These are phyloP conservation scores for Neonothopanus nambi DNA, from an alignment of 1,284 basidiomycete species.

Conservation along the genomic window DNA sequence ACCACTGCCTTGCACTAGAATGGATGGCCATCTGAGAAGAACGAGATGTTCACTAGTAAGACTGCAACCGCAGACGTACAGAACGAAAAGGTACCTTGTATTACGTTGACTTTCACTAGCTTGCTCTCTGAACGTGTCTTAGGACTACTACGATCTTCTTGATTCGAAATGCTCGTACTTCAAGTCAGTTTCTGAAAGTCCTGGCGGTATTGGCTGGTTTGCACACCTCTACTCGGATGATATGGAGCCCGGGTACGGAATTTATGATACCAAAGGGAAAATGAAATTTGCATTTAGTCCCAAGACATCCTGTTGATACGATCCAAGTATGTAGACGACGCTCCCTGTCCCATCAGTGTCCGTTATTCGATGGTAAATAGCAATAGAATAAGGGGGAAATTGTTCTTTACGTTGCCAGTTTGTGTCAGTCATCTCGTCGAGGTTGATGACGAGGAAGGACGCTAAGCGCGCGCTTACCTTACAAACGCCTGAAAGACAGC, in stretches of 20 bases:
- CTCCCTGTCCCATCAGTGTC: too few relatives aligned
- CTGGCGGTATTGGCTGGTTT: constrained; percentile 79
- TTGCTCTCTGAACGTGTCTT: constrained; percentile 16
- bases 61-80: constrained; percentile 54
- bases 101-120: too few relatives aligned
- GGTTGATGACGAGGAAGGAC: too few relatives aligned
- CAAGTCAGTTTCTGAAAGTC: too few relatives aligned
- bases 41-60: constrained; percentile 54
- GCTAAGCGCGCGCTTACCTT: too few relatives aligned
- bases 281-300: constrained; percentile 61
- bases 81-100: constrained; percentile 51
- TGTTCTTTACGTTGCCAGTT: too few relatives aligned
- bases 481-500: too few relatives aligned
- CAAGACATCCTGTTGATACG: constrained; percentile 47
- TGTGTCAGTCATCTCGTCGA: too few relatives aligned
- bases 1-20: constrained; percentile 47
- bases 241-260: constrained; percentile 70
- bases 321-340: too few relatives aligned
- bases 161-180: constrained; percentile 62
- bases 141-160: constrained; percentile 63
- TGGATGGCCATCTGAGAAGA: constrained; percentile 71
- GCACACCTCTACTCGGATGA: constrained; percentile 72
- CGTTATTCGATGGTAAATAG: too few relatives aligned
- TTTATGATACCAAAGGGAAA: constrained; percentile 57
- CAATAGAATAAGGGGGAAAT: too few relatives aligned